Evolutionary conservation across 768 basidiomycete genomes (phyloP), one percentile per base, ranked within the genome.

Genomic region (Cyathus striatus): DNA sequence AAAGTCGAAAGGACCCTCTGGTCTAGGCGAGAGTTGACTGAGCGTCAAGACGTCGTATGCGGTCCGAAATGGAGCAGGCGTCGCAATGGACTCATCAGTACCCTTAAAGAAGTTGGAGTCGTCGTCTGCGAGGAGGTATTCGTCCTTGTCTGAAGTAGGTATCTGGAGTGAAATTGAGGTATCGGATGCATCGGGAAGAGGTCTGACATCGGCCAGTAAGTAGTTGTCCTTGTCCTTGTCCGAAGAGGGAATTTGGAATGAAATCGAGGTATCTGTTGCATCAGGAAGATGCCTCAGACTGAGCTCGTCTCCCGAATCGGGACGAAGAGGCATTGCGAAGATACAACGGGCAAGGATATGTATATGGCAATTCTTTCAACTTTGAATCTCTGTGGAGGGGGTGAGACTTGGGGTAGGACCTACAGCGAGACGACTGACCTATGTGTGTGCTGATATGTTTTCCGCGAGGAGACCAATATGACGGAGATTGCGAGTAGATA

Each of bases 211-310:
- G 6, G 60, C 59, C 3, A 84, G 70, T 21, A 83, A 70, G 49
- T 80, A 69, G 49, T 78, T 75, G 13, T 69, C 72, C 5, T 58
- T 55, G 27, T 61, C 62, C 5, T 58, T 55, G 27, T 61, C 62
- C 5, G 60, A 52, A 6, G 62, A 59, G 3, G 81, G 79, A 25
- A 81, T 76, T 55, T 79, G 75, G 55, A 79, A 76, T 1, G 77
- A 78, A 47, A 69, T 72, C 25, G 73, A 76, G n/a, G 60, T 51
- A 48, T 73, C 68, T 20, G 75, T 75, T 40, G 70, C 54, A 47
- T 82, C 78, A 30, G 79, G 79, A 21, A 80, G 52, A 56, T 79
- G 74, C 53, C 73, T 68, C 38, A 72, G 58, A 43, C 76, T 82
- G 17, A 76, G 57, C 41, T 69, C 69, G 33, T 52, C 58, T 4